phyloP scores from a whole-genome alignment of 495 filamentous ascomycete species.

The Penicillium desertorum region DNA sequence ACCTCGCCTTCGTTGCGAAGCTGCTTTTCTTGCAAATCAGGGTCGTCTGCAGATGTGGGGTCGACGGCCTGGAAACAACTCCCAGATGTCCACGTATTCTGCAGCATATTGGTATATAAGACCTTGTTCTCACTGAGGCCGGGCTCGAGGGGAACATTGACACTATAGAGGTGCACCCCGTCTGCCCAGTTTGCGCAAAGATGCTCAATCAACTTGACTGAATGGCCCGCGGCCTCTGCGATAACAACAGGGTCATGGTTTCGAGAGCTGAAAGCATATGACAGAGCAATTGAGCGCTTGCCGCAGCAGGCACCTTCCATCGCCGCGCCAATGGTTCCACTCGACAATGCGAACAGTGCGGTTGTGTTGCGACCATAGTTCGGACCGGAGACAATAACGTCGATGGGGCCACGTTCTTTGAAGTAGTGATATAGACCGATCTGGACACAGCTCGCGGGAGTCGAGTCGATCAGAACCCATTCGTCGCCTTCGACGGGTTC shows the following conservation, averaged over 20 bases:
- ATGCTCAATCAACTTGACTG: conserved; percentile 74
- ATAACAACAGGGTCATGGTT: conserved; percentile 80
- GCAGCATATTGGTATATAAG: conserved; percentile 76
- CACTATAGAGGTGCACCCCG: conserved; percentile 76
- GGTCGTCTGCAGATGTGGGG: conserved; percentile 41
- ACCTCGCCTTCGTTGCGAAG: conserved; percentile 60
- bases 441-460: conserved; percentile 84
- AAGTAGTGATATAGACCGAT: conserved; percentile 89
- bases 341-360: conserved; percentile 83
- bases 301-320: conserved; percentile 89
- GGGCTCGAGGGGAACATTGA: conserved; percentile 82
- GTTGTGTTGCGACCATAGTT: conserved; percentile 97
- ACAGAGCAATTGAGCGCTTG: conserved; percentile 74
- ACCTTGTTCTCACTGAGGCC: conserved; percentile 66
- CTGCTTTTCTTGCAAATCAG: conserved; percentile 58
- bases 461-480: conserved; percentile 90
- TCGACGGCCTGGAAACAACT: conserved; percentile 74
- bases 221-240: conserved; percentile 64
- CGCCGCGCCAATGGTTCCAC: conserved; percentile 86
- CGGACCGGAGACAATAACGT: conserved; percentile 85
- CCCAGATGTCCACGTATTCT: conserved; percentile 82
- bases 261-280: conserved; percentile 80
- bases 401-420: conserved; percentile 70
- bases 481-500: conserved; percentile 74
- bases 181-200: conserved; percentile 70